phyloP scores from a whole-genome alignment of 2,329 filamentous ascomycete genomes.

The Pyrenophora tritici-repentis region DNA sequence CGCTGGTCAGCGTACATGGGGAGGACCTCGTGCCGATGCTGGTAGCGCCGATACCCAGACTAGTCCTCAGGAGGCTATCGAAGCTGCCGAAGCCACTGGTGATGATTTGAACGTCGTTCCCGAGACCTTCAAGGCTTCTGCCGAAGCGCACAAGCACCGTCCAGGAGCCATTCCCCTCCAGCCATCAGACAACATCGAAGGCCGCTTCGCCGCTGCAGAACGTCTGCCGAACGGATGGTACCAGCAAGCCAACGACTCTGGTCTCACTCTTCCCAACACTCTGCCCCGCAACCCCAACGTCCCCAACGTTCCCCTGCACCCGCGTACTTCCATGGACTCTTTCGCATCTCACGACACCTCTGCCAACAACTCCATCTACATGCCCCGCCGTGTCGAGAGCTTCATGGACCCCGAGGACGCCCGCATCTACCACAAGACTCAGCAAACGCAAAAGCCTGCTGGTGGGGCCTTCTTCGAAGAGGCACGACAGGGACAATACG shows the following conservation, averaged over 20 bases:
- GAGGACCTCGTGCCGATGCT: constrained; percentile 88
- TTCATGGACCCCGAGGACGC: constrained; percentile 80
- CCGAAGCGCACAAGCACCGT: constrained; percentile 57
- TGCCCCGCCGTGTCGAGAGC: constrained; percentile 72
- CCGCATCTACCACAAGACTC: constrained; percentile 72
- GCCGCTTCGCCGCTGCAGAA: constrained; percentile 75
- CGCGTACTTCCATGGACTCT: constrained; percentile 70
- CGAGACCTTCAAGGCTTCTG: constrained; percentile 72
- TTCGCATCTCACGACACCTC: constrained; percentile 61
- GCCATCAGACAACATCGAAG: constrained; percentile 75
- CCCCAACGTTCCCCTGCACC: constrained; percentile 56
- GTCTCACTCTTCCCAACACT: constrained; percentile 60
- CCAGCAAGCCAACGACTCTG: constrained; percentile 70
- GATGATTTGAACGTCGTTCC: constrained; percentile 91
- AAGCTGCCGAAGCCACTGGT: constrained; percentile 75
- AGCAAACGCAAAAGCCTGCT: constrained; percentile 53
- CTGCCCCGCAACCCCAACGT: constrained; percentile 53
- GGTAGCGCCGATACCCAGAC: constrained; percentile 76
- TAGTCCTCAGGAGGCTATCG: constrained; percentile 81
- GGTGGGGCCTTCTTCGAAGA: constrained; percentile 51
- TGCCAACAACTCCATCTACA: constrained; percentile 64
- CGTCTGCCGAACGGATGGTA: constrained; percentile 72
- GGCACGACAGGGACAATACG: constrained; percentile 34
- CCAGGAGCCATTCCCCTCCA: constrained; percentile 65
- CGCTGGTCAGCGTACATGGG: constrained; percentile 92